Evolutionary conservation across 225 moss, liverwort and hornwort genomes (phyloP).

Genomic region (Marchantia polymorpha): DNA sequence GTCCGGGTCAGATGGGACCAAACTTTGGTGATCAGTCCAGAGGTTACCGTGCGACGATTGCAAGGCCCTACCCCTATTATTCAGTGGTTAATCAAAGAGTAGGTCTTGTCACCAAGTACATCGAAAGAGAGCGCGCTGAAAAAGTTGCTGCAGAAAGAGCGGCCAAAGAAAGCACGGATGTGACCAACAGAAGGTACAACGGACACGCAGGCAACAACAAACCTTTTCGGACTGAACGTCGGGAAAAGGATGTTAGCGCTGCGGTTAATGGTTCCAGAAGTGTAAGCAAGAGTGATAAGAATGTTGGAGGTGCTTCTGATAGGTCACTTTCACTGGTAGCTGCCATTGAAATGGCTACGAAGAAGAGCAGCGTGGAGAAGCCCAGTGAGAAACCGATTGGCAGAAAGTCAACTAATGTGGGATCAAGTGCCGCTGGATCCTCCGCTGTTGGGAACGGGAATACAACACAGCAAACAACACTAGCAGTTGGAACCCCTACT

Average conservation of each 20-base stretch:
- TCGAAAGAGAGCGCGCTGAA: constrained; percentile 39
- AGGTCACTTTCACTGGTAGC: constrained; percentile 19
- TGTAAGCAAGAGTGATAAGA: constrained; percentile 15
- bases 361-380: constrained; percentile 15
- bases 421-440: constrained; percentile 1
- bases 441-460: constrained; percentile 27
- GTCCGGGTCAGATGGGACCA: constrained; percentile 11
- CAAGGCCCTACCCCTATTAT: constrained; percentile 26
- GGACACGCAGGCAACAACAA: constrained; percentile 18
- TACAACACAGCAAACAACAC: constrained; percentile 7
- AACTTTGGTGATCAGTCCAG: constrained; percentile 16
- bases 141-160: constrained; percentile 23
- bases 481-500: constrained; percentile 16
- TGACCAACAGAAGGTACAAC: constrained; percentile 7
- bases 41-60: constrained; percentile 21
- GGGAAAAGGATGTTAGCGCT: constrained; percentile 30
- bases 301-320: constrained; percentile 7
- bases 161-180: constrained; percentile 12
- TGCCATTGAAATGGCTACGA: constrained; percentile 14
- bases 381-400: constrained; percentile 23
- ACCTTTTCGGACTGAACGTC: constrained; percentile 23
- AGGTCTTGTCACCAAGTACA: constrained; percentile 38
- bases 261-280: constrained; percentile 26
- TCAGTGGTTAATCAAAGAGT: constrained; percentile 40
- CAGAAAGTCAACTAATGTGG: constrained; percentile 11